Base-by-base conservation (phyloP, 164 flowering plant genomes). In the Stephania yunnanensis region DNA sequence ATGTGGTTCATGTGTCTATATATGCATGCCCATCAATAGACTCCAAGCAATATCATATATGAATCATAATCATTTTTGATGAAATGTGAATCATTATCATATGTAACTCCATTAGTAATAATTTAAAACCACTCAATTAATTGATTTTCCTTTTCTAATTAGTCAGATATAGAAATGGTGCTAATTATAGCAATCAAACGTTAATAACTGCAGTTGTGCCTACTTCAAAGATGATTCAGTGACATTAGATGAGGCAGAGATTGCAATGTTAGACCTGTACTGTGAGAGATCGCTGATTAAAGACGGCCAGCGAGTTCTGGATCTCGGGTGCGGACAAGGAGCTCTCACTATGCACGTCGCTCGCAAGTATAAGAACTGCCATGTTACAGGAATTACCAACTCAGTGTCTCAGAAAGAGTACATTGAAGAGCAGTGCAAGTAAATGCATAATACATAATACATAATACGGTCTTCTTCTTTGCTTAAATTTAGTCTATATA, bases 261-360 rank as follows among this genome's bases (percentile, higher is more conserved):
- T 17, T 53, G 77, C 77, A 69, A 75, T 75, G 77, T 44, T 75
- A 46, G 77, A 75, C 10, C 69, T 75, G 45, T 75, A 75, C 66
- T 75, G 72, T 10, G 72, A 75, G 71, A 75, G 77, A 46, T 42
- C 77, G 11, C 66, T 69, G 29, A 50, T 75, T 1, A 68, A 68
- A 50, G 77, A 75, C 69, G 77, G 77, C 1, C 72, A 68, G 45
- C 69, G 64, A n/a, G 31, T 75, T 15, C 72, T 75, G 2, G 77
- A 75, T 30, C 72, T 75, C 0, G 77, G 77, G 15, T 75, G 77
- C 45, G 77, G 77, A 1, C 67, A 50, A n/a, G 77, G 77, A 52
- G 67, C 77, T n/a, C 31, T 68, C 9, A 69, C 77, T 1, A 42
- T 75, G 19, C 65, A 68, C n/a, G 30, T 69, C 3, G 77, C 77